These are phyloP conservation scores for Cyclotella kingstonii DNA, from an alignment of 108 stramenopile species.

Conservation along the genomic window DNA sequence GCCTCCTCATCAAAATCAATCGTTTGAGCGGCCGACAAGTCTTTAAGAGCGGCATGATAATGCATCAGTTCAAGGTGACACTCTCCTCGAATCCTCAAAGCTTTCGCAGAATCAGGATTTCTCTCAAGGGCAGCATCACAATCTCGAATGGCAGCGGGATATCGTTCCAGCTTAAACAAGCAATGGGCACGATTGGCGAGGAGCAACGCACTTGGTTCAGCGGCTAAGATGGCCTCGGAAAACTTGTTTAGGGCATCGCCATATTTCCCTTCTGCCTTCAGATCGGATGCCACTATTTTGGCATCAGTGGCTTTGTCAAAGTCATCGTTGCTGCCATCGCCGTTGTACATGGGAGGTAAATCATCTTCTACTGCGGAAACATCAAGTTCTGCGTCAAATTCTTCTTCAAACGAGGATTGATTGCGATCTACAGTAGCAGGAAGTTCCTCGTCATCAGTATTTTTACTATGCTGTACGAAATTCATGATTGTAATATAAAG, in stretches of 20 bases:
- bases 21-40: slow-evolving; percentile 68
- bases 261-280: slow-evolving; percentile 51
- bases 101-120: slow-evolving; percentile 89
- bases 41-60: slow-evolving; percentile 45
- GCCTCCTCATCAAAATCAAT: slow-evolving; percentile 88
- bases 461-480: slow-evolving; percentile 6
- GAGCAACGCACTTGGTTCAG: slow-evolving; percentile 74
- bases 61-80: slow-evolving; percentile 50
- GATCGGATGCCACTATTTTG: slow-evolving; percentile 73
- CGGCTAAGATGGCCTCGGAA: slow-evolving; percentile 67
- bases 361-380: slow-evolving; percentile 45
- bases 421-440: slow-evolving; percentile 62
- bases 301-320: slow-evolving; percentile 59
- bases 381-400: slow-evolving; percentile 64
- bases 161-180: slow-evolving; percentile 59
- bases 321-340: slow-evolving; percentile 55
- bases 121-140: slow-evolving; percentile 69
- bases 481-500: not conserved
- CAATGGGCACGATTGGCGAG: slow-evolving; percentile 82
- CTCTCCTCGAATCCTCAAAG: slow-evolving; percentile 74
- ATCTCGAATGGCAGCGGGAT: slow-evolving; percentile 66
- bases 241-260: slow-evolving; percentile 67
- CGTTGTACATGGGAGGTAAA: slow-evolving; percentile 61
- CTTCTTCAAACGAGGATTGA: slow-evolving; percentile 72
- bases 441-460: slow-evolving; percentile 39